Evolutionary conservation across 352 stramenopile genomes (phyloP).

Genomic region (Halophytophthora batemanensis): DNA sequence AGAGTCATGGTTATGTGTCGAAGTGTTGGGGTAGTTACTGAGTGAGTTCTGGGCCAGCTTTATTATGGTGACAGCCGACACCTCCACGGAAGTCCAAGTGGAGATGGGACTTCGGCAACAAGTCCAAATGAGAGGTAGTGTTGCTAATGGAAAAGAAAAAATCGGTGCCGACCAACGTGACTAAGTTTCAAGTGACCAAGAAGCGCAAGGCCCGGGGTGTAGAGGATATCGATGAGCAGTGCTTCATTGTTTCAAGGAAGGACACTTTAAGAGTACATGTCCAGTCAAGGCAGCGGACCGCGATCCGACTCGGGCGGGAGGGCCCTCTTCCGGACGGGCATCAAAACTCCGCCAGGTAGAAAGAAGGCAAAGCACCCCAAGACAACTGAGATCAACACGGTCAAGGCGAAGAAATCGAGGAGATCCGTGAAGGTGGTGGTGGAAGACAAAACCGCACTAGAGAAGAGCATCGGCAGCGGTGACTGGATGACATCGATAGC

Average conservation of each 20-base stretch:
- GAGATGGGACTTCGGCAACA: conserved; percentile 10
- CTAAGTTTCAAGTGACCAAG: not conserved
- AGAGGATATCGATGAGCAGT: not conserved
- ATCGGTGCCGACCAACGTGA: conserved; percentile 1
- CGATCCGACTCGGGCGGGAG: conserved; percentile 5
- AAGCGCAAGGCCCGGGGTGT: conserved; percentile 1
- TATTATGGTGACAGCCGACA: conserved; percentile 7
- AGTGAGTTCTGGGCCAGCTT: conserved; percentile 15
- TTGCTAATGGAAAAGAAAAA: conserved; percentile 4
- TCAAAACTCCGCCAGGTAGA: conserved; percentile 2
- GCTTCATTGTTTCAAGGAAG: conserved; percentile 8
- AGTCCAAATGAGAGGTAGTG: conserved; percentile 12
- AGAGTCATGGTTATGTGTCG: conserved; percentile 10
- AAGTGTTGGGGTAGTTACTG: conserved; percentile 1
- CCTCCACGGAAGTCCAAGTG: conserved; percentile 8
- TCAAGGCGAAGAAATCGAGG: too few relatives aligned
- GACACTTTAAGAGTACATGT: conserved; percentile 8
- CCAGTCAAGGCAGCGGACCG: not conserved
- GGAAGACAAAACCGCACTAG: not conserved
- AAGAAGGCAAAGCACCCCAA: conserved; percentile 5
- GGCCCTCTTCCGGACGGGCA: conserved; percentile 5
- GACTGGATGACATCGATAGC: conserved; percentile 4
- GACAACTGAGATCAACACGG: conserved; percentile 6
- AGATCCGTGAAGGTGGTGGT: too few relatives aligned
- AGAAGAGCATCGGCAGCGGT: not conserved